Base-by-base conservation (phyloP, 208 protist genomes). In the Trypanosoma cruzi region DNA sequence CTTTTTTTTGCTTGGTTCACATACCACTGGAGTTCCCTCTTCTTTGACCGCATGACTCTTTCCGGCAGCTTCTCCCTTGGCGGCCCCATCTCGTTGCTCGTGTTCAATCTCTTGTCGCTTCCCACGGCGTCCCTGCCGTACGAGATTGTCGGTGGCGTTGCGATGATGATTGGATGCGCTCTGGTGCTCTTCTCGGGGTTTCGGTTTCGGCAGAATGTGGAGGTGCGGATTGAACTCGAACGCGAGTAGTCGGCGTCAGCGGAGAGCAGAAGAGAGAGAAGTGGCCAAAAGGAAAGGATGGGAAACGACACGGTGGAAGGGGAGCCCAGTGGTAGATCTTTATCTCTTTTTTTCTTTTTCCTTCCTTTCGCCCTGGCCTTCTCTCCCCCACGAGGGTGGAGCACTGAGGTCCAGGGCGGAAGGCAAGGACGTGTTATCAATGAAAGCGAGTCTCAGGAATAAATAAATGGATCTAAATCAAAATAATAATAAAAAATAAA, bases 11-110 rank as follows among this genome's bases (percentile, higher is more conserved):
- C 56, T 4, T 73, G 68, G 57, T 65, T 79, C 28, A 63, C 62
- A 2, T 69, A 75, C 42, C 68, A 75, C 59, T 75, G 64, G 56
- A 69, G 64, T 24, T 79, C 68, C 14, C 68, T 73, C 16, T 79
- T 71, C 22, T 75, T 79, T 65, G 67, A 75, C 56, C 65, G 68
- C n/a, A 65, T 79, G 60, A 74, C 61, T 8, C 60, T 74, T 22
- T 68, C 68, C 13, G 74, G 67, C 20, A 70, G 67, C 28, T 79
- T 75, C 48, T 73, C 61, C n/a, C 44, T 75, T 7, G 65, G 66
- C 13, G 55, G 50, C n/a, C 68, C 74, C 6, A 65, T 75, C 37
- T 40, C 68, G 10, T 36, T 79, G n/a, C n/a, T 75, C 14, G 28
- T 55, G 28, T 79, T 64, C 53, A 22, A 65, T 53, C 22, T 79